Evolutionary conservation across 495 filamentous ascomycete genomes (phyloP).

Genomic region (Arthonia radiata): DNA sequence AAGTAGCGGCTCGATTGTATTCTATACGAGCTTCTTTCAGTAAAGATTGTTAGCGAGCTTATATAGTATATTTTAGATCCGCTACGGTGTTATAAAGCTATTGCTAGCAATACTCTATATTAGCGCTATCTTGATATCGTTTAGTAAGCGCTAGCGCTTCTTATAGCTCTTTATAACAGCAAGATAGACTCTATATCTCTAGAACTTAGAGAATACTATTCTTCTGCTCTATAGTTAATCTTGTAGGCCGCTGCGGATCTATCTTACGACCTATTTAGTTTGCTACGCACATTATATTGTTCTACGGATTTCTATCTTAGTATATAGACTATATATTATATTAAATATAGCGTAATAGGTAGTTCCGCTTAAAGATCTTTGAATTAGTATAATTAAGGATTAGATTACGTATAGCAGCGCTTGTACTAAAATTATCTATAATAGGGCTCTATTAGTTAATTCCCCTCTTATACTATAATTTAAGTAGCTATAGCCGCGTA

Average conservation of each 20-base stretch:
- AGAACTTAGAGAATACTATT: constrained; percentile 1
- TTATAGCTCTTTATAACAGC: no score
- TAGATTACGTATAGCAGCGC: constrained; percentile 4
- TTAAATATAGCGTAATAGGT: constrained; percentile 6
- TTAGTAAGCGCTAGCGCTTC: no score
- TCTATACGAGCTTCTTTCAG: no score
- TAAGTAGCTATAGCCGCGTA: no score
- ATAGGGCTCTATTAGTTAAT: constrained; percentile 1
- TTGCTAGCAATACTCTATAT: no score
- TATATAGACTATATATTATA: constrained; percentile 6
- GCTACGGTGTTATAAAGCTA: no score
- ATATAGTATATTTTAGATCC: no score
- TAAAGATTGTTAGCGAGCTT: no score
- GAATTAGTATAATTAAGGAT: constrained; percentile 4
- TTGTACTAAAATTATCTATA: constrained; percentile 6
- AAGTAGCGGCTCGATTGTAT: no score
- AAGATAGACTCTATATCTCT: constrained; percentile 4
- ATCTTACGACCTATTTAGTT: constrained; percentile 4
- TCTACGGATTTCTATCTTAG: constrained; percentile 1
- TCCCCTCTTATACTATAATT: neutral
- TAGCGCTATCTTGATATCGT: no score
- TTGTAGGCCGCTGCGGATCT: constrained; percentile 1
- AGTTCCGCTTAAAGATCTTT: constrained; percentile 6
- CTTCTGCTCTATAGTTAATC: constrained; percentile 1
- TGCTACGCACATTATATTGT: constrained; percentile 2